phyloP scores from a whole-genome alignment of 2,329 filamentous ascomycete species.

The Cephalotrichum gorgonifer region DNA sequence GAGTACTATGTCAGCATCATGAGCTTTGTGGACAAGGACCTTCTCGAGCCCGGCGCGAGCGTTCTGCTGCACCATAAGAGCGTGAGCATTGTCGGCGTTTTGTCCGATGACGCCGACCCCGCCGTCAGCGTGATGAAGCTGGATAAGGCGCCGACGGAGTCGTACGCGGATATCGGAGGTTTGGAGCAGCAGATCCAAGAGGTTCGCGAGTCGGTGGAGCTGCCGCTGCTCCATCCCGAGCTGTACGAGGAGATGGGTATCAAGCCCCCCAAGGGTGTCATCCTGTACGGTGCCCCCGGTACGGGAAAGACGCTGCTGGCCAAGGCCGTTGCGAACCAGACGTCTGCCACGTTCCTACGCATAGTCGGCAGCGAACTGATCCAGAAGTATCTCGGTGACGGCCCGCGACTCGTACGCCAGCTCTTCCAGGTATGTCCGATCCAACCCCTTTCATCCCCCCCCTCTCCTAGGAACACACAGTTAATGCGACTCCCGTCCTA shows the following conservation, averaged over 20 bases:
- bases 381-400: conserved; percentile 97
- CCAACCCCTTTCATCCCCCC: neutral
- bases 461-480: neutral
- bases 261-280: conserved; percentile 98
- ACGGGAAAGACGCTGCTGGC: conserved; percentile 94
- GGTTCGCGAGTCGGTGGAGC: conserved; percentile 91
- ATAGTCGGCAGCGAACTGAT: conserved; percentile 97
- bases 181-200: conserved; percentile 94
- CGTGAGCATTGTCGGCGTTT: conserved; percentile 91
- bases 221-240: conserved; percentile 90
- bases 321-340: conserved; percentile 96
- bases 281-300: conserved; percentile 92
- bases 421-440: conserved; percentile 62
- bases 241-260: conserved; percentile 99
- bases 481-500: conserved; percentile 22
- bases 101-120: conserved; percentile 93
- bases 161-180: conserved; percentile 96
- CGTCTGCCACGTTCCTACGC: conserved; percentile 94
- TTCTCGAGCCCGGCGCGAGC: conserved; percentile 90
- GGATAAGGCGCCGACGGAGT: conserved; percentile 96
- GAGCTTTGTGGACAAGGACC: conserved; percentile 98
- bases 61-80: conserved; percentile 96
- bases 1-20: conserved; percentile 99
- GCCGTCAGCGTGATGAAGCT: conserved; percentile 98
- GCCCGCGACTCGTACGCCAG: conserved; percentile 86